Conservation (phyloP, 1,139 yeast genomes). For the Hemisphaericaspora xylofermentans region DNA sequence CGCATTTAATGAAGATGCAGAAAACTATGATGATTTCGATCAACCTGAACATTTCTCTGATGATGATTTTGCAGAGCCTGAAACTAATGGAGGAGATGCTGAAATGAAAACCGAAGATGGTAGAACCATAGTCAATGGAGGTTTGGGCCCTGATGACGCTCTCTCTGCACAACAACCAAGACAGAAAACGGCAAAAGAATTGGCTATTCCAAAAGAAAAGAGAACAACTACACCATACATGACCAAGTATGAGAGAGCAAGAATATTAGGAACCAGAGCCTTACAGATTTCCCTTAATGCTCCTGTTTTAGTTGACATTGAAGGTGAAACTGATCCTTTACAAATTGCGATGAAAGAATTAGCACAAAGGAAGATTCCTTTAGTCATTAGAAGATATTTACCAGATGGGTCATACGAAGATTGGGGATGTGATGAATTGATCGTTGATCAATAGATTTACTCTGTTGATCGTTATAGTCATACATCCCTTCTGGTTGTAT, state of each 20-base stretch:
- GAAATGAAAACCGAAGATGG: conserved; percentile 73
- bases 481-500: too few species aligned
- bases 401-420: conserved; percentile 98
- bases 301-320: conserved; percentile 95
- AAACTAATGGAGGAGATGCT: conserved; percentile 35
- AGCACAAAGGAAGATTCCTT: conserved; percentile 90
- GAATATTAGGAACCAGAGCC: conserved; percentile 95
- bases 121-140: conserved; percentile 67
- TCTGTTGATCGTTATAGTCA: not conserved
- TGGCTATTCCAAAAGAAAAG: conserved; percentile 85
- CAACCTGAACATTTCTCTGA: conserved; percentile 77
- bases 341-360: conserved; percentile 97
- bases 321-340: conserved; percentile 99
- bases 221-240: conserved; percentile 96
- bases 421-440: conserved; percentile 98
- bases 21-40: conserved; percentile 78
- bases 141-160: conserved; percentile 57
- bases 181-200: conserved; percentile 64
- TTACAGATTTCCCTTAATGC: conserved; percentile 96
- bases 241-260: conserved; percentile 97
- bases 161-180: conserved; percentile 30
- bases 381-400: conserved; percentile 90
- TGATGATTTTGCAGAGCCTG: conserved; percentile 42
- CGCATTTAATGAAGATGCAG: conserved; percentile 75
- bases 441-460: conserved; percentile 65